These are phyloP conservation scores for Apiotrichum veenhuisii DNA, from an alignment of 1,284 basidiomycete species.

Conservation along the genomic window DNA sequence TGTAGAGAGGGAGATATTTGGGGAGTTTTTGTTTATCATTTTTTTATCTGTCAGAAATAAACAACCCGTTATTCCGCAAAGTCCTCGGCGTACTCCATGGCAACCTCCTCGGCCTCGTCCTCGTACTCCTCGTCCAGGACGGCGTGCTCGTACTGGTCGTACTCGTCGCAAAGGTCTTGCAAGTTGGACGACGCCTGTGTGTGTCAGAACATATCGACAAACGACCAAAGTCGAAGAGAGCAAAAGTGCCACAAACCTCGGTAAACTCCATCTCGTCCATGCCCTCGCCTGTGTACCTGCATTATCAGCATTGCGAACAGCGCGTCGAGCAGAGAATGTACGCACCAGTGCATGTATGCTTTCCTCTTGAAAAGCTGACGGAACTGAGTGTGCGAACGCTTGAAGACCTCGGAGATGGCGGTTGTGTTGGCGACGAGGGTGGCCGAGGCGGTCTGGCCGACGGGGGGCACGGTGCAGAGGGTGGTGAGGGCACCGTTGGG, in stretches of 20 bases:
- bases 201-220: no score
- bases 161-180: conserved; percentile 45
- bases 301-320: no score
- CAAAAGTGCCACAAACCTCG: conserved; percentile 51
- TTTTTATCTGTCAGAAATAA: background rate
- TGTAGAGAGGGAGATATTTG: background rate
- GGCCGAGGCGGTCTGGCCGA: conserved; percentile 71
- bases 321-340: no score
- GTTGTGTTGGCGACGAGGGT: conserved; percentile 81
- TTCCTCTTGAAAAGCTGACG: conserved; percentile 77
- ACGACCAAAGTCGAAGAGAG: no score
- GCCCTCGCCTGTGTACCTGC: conserved; percentile 84
- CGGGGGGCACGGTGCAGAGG: conserved; percentile 75
- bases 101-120: conserved; percentile 26
- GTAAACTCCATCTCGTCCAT: conserved; percentile 92
- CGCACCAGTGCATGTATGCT: conserved; percentile 85
- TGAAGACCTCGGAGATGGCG: conserved; percentile 77
- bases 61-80: conserved; percentile 12
- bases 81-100: conserved; percentile 17
- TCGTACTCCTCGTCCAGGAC: conserved; percentile 30
- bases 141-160: conserved; percentile 35
- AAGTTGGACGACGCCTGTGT: conserved; percentile 32
- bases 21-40: background rate
- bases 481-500: conserved; percentile 50
- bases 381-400: conserved; percentile 75